Evolutionary conservation across 2,329 filamentous ascomycete genomes (phyloP), one percentile per base, ranked within the genome.

Genomic region (Dactylellina haptotyla): DNA sequence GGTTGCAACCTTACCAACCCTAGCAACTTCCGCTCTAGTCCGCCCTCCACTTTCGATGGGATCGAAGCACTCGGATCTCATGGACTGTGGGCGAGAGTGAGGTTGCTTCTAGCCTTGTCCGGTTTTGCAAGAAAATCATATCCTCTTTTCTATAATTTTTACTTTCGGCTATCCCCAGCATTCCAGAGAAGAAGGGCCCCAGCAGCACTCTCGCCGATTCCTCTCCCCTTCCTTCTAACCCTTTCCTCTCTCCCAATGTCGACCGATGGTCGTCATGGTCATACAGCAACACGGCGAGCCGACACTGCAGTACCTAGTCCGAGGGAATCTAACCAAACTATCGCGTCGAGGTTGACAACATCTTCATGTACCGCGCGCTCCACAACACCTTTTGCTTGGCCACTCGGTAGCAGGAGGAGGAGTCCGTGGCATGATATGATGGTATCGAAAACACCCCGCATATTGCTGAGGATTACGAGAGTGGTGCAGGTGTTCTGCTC

Each of bases 331-430:
- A 59, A 50, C 54, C 69, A 73, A 30, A 73, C 61, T 8, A 73
- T 73, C 32, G 45, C 30, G 46, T 73, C 69, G 28, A 63, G 69
- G 45, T 45, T 73, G 54, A 61, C 69, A 66, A 46, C 61, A 66
- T 73, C 69, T 73, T 66, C 69, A 73, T 73, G 69, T 63, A 66
- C 69, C 48, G 61, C 63, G 46, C 45, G 50, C 18, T 73, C 69
- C 39, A 61, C 69, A 63, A 73, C 69, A 53, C 69, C 69, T 57
- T 66, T 71, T 61, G 53, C 69, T 56, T 73, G 69, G 69, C 69
- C 69, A 51, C 34, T 67, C 25, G 61, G 69, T 66, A 73, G 54
- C 51, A 28, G 59, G 56, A 46, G 46, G 54, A 56, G 56, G 53
- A 59, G 34, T 32, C 50, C 46, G 61, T 73, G 61, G 69, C 51